phyloP scores from a whole-genome alignment of 2,329 filamentous ascomycete species.

The Pseudocercospora vitis region DNA sequence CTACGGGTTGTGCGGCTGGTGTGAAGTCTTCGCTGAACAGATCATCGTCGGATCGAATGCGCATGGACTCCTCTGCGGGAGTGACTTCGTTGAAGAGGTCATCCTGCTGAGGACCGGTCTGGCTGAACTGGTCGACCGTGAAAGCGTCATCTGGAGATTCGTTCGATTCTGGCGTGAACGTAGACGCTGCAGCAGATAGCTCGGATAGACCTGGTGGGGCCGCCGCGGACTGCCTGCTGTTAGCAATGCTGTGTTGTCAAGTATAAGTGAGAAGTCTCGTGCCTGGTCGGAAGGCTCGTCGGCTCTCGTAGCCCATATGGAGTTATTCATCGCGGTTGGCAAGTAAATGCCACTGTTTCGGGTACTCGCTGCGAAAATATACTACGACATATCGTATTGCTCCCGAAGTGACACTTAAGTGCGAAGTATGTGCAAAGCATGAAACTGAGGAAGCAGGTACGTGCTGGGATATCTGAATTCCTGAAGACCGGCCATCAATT shows the following conservation, averaged over 20 bases:
- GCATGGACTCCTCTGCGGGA: constrained; percentile 48
- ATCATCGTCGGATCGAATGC: constrained; percentile 52
- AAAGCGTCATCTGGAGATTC: constrained; percentile 27
- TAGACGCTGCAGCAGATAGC: constrained; percentile 16
- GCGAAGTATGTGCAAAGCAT: background rate
- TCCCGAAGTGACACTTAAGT: no score
- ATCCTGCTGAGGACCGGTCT: constrained; percentile 37
- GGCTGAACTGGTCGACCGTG: constrained; percentile 35
- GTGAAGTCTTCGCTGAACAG: constrained; percentile 54
- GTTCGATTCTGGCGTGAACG: constrained; percentile 13
- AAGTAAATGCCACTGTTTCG: no score
- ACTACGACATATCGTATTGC: no score
- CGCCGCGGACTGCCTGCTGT: background rate
- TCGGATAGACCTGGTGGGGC: constrained; percentile 2
- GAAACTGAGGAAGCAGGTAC: constrained; percentile 1
- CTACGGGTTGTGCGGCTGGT: constrained; percentile 46
- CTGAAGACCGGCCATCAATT: background rate
- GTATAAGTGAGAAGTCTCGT: background rate
- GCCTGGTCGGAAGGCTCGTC: constrained; percentile 9
- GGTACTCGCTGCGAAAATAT: no score
- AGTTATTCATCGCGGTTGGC: no score
- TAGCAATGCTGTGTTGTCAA: background rate
- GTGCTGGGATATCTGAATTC: constrained; percentile 1
- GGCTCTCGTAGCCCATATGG: constrained; percentile 22
- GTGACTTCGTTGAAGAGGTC: constrained; percentile 39